Evolutionary conservation across 305 asterid species (phyloP).

Genomic region (Vinca major): DNA sequence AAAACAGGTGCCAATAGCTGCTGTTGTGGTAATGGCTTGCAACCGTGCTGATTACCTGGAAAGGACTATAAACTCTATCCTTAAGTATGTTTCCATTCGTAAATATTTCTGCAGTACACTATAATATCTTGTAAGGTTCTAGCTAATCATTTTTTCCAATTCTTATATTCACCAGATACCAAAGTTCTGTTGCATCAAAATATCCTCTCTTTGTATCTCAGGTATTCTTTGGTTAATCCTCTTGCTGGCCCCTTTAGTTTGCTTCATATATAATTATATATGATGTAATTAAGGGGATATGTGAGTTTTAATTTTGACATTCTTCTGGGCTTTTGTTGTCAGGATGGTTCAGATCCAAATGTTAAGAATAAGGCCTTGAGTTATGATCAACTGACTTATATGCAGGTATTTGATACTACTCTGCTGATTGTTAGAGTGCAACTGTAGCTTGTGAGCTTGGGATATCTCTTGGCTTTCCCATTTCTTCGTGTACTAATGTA

Average conservation of each 20-base stretch:
- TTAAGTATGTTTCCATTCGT: constrained; percentile 51
- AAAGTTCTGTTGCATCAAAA: constrained; percentile 61
- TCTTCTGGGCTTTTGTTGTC: constrained; percentile 17
- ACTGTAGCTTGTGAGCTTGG: neutral
- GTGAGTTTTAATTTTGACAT: neutral
- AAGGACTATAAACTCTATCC: constrained; percentile 73
- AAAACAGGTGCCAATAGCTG: constrained; percentile 82
- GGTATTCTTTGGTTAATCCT: constrained; percentile 30
- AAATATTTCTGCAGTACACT: constrained; percentile 13
- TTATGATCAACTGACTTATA: constrained; percentile 76
- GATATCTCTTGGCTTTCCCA: neutral
- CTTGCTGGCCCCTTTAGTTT: neutral
- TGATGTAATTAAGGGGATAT: neutral
- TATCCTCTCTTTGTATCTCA: constrained; percentile 93
- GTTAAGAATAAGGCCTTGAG: constrained; percentile 77
- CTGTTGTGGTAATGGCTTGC: constrained; percentile 96
- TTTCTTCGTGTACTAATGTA: neutral
- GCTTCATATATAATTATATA: neutral
- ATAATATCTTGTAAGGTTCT: constrained; percentile 7
- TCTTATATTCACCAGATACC: constrained; percentile 49
- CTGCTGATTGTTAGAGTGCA: constrained; percentile 3
- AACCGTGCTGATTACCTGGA: constrained; percentile 97
- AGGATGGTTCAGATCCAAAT: constrained; percentile 82
- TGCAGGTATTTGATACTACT: constrained; percentile 56
- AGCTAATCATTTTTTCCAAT: constrained; percentile 21